Base-by-base conservation (phyloP, 192 early-diverging fungal species). In the Linnemannia schmuckeri region DNA sequence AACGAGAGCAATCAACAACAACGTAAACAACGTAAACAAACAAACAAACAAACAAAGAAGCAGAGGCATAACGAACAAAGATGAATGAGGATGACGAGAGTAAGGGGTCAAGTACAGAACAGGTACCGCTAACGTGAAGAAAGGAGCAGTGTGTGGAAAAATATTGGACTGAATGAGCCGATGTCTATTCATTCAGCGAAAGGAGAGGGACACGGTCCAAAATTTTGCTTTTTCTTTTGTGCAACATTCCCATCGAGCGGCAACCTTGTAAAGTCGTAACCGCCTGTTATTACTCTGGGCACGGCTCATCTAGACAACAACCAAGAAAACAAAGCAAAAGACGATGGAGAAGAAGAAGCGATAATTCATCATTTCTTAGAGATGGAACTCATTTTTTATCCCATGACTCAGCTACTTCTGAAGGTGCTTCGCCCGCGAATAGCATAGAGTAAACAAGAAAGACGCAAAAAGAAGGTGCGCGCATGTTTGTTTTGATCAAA, bases 311-410 rank as follows among this genome's bases (percentile, higher is more conserved):
- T 57, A 9, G n/a, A 27, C n/a, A 57, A 57, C 54, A 22, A 55
- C 1, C 1, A 49, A 3, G 47, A 27, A 24, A 63, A 63, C 57
- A 63, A 66, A 35, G 44, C 44, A 46, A 46, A 46, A 66, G 10
- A 24, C 55, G 61, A 66, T 52, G 18, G 44, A 46, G 44, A 15
- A 27, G 27, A 66, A 30, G 55, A 12, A n/a, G 2, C 61, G n/a
- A 66, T 66, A 66, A 66, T 66, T 66, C 61, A 66, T 35, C 61
- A 66, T 66, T 66, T 66, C 61, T 66, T 1, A 15, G n/a, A 66
- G 61, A 66, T 66, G 61, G 30, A 66, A 9, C 61, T 27, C 61
- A 66, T 27, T 27, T 7, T n/a, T 66, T 15, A 33, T 66, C 27
- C 49, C 61, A 66, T 66, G 61, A 66, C 61, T 66, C 61, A 66